These are phyloP conservation scores for Eucalyptus cloeziana DNA, from an alignment of 345 rosid genomes.

Conservation along the genomic window DNA sequence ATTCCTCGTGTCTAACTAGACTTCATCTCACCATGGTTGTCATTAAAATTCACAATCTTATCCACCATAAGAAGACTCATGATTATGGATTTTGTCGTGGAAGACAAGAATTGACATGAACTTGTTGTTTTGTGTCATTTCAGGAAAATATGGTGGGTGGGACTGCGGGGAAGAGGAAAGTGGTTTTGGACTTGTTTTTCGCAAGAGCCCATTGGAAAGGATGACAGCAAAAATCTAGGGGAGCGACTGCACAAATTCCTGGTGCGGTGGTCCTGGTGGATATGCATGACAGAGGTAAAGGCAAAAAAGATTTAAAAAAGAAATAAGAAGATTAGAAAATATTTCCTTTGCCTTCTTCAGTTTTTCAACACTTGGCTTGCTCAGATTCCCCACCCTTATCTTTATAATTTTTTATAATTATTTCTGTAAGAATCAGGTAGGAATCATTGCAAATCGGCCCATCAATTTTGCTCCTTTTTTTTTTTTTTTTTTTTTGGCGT, in stretches of 20 bases:
- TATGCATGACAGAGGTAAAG: neutral
- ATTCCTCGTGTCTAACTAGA: neutral
- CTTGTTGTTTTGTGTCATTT: neutral
- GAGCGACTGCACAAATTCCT: neutral
- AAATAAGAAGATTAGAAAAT: neutral
- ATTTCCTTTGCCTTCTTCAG: neutral
- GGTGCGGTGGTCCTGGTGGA: neutral
- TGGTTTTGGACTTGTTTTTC: neutral
- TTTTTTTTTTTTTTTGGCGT: neutral
- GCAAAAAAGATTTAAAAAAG: neutral
- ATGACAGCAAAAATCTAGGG: neutral
- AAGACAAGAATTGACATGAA: neutral
- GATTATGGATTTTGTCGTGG: accelerated
- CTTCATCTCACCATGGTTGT: neutral
- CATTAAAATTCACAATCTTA: neutral
- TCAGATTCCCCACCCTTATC: neutral
- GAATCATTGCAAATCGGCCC: neutral
- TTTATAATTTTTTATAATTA: neutral
- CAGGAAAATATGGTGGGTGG: neutral
- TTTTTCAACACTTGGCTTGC: neutral
- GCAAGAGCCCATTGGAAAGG: neutral
- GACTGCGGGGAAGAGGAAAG: neutral
- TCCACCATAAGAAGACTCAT: neutral
- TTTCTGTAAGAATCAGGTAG: neutral
- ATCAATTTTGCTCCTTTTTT: neutral